A percentile compares a stretch with the other conserved stretches of the same genome.
These are phyloP conservation scores for Coemansia sp. DNA, from an alignment of 192 early-diverging fungal genomes.

Conservation along the genomic window DNA sequence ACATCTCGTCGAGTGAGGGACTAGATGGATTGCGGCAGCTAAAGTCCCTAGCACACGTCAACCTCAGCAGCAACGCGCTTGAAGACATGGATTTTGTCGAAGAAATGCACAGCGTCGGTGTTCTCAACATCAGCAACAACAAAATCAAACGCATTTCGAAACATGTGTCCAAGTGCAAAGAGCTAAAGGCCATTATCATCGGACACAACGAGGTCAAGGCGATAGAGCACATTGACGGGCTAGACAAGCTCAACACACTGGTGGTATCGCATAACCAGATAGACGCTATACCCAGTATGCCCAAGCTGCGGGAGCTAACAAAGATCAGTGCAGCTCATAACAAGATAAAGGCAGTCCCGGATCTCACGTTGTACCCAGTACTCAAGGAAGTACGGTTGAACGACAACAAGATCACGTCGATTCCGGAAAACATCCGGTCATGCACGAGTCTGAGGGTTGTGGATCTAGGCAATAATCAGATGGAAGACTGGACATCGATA, in stretches of 20 bases:
- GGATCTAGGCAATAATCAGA: conserved; percentile 74
- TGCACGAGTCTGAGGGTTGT: conserved; percentile 68
- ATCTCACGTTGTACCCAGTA: conserved; percentile 60
- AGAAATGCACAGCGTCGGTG: conserved; percentile 30
- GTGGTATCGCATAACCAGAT: conserved; percentile 84
- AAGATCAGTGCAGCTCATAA: conserved; percentile 84
- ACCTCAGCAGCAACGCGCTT: conserved; percentile 71
- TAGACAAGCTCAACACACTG: conserved; percentile 72
- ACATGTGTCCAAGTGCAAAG: conserved; percentile 59
- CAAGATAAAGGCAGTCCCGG: conserved; percentile 66
- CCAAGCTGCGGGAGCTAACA: conserved; percentile 63
- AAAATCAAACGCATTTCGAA: conserved; percentile 63
- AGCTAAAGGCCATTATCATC: conserved; percentile 79
- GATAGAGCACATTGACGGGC: conserved; percentile 66
- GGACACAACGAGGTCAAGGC: conserved; percentile 73
- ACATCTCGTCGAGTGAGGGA: conserved; percentile 62
- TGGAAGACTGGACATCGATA: conserved; percentile 62
- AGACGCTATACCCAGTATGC: conserved; percentile 61
- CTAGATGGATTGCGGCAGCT: conserved; percentile 63
- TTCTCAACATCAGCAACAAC: conserved; percentile 78
- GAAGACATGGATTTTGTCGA: conserved; percentile 15
- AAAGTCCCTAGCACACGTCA: conserved; percentile 58
- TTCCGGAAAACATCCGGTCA: conserved; percentile 63
- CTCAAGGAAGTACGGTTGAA: conserved; percentile 78
- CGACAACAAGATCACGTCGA: conserved; percentile 70